Conservation (phyloP, 495 filamentous ascomycete species). For the Niebla homalea region DNA sequence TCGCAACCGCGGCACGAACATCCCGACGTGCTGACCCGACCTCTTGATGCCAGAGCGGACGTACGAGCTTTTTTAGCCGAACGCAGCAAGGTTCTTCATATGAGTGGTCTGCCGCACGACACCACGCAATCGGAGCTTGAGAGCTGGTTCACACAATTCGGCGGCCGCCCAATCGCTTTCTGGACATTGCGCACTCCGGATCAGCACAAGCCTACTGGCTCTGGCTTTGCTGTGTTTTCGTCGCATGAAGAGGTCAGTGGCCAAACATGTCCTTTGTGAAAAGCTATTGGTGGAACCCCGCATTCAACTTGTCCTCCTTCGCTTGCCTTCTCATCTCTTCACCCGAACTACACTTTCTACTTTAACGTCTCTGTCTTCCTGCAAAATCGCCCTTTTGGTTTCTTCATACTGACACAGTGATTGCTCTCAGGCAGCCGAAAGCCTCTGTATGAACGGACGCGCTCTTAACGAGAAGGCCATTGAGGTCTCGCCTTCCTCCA, state of each 20-base stretch:
- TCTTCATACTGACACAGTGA: background rate
- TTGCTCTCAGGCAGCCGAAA: slow-evolving; percentile 68
- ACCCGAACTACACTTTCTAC: background rate
- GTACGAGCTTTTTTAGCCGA: slow-evolving; percentile 93
- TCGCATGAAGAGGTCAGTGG: slow-evolving; percentile 92
- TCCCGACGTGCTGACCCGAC: slow-evolving; percentile 80
- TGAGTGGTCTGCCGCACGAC: slow-evolving; percentile 92
- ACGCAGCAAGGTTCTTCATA: slow-evolving; percentile 92
- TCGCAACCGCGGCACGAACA: slow-evolving; percentile 89
- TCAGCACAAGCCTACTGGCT: slow-evolving; percentile 95
- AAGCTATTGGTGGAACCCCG: slow-evolving; percentile 1
- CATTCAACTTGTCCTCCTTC: slow-evolving; percentile 7
- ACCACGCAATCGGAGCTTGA: slow-evolving; percentile 97
- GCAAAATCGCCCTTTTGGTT: background rate
- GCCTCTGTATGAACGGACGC: slow-evolving; percentile 96
- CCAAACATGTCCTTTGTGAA: background rate
- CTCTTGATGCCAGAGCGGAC: slow-evolving; percentile 93
- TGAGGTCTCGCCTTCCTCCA: slow-evolving; percentile 93
- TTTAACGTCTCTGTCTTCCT: background rate
- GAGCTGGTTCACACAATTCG: slow-evolving; percentile 98
- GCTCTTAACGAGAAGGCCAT: slow-evolving; percentile 98
- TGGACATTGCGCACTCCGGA: slow-evolving; percentile 97
- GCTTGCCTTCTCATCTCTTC: background rate
- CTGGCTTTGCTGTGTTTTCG: slow-evolving; percentile 95
- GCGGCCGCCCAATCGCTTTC: slow-evolving; percentile 95